Evolutionary conservation across 164 flowering plant species (phyloP).

Genomic region (Piper betle): DNA sequence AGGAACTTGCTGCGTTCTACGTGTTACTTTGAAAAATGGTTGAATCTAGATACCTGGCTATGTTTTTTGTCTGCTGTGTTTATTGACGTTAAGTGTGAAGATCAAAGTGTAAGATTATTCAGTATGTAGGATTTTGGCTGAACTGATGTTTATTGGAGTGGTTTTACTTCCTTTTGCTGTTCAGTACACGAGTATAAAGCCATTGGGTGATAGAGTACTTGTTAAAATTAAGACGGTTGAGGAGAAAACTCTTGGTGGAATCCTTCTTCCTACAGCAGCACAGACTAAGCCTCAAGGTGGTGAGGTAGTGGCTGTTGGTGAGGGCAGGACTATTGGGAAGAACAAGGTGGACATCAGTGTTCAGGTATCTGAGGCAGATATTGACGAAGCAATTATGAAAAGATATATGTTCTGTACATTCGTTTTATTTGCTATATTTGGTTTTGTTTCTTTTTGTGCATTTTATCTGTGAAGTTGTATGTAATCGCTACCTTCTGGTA

Average conservation of each 20-base stretch:
- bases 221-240: constrained; percentile 62
- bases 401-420: neutral
- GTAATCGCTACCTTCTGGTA: neutral
- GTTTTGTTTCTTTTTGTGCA: no score
- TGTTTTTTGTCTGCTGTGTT: no score
- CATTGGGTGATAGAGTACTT: constrained; percentile 84
- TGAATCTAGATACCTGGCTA: no score
- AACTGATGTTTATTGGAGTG: neutral
- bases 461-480: no score
- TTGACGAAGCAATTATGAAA: neutral
- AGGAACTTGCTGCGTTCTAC: no score
- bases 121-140: neutral
- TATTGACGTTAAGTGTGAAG: no score
- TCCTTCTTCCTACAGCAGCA: constrained; percentile 71
- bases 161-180: neutral
- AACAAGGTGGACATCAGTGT: constrained; percentile 47
- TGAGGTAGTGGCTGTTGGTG: constrained; percentile 91
- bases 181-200: constrained; percentile 80
- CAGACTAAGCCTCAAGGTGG: constrained; percentile 86
- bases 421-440: neutral
- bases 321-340: constrained; percentile 72
- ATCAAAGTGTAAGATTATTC: neutral
- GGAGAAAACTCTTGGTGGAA: constrained; percentile 78
- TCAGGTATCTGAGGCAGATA: constrained; percentile 29
- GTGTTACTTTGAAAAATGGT: no score